phyloP scores from a whole-genome alignment of 805 yeast species.

The Vanderwaltozyma polyspora region DNA sequence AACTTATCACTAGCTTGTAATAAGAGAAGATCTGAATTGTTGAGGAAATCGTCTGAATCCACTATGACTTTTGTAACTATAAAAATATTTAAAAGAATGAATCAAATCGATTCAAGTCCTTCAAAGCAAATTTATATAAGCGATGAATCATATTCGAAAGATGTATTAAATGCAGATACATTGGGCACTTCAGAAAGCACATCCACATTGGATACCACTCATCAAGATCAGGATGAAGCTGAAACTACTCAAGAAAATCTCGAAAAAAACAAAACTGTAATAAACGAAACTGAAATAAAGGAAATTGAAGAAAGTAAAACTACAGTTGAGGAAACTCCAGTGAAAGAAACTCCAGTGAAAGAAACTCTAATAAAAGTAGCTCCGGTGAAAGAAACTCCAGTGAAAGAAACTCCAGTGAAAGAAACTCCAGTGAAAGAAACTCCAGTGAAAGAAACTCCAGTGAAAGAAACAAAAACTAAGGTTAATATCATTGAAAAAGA shows the following conservation, averaged over 20 bases:
- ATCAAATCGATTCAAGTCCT: conserved; percentile 38
- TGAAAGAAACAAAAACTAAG: not conserved
- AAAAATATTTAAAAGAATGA: conserved; percentile 50
- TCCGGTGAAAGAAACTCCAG: not conserved
- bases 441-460: not conserved
- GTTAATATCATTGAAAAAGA: conserved; percentile 1
- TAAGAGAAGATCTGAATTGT: conserved; percentile 76
- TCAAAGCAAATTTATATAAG: conserved; percentile 31
- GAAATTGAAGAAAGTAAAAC: not conserved
- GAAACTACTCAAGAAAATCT: not conserved
- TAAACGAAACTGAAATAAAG: conserved; percentile 2
- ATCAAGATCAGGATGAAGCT: conserved; percentile 3
- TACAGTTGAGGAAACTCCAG: not conserved
- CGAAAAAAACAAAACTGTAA: not conserved
- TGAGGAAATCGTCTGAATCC: conserved; percentile 78
- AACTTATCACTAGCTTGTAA: conserved; percentile 85
- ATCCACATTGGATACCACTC: not conserved
- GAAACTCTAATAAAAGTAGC: not conserved
- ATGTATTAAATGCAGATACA: conserved; percentile 43
- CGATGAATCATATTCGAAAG: conserved; percentile 37
- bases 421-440: not conserved
- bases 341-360: not conserved
- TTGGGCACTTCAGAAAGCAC: conserved; percentile 23
- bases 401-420: not conserved
- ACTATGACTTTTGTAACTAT: conserved; percentile 60